phyloP scores from a whole-genome alignment of 768 basidiomycete species.

The Neoboletus magnificus region DNA sequence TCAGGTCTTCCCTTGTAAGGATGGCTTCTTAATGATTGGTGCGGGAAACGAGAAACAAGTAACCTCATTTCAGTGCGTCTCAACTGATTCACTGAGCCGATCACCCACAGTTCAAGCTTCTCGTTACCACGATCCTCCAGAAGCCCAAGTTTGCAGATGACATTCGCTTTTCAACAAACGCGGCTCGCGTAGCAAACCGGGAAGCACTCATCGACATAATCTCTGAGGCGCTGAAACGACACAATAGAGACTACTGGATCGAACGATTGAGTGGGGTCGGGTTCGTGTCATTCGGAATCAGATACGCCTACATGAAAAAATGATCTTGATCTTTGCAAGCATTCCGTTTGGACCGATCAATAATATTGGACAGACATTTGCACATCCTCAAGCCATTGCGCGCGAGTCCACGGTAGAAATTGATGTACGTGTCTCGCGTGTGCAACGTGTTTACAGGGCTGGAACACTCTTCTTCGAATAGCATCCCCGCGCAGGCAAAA shows the following conservation, averaged over 20 bases:
- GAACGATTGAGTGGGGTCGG: conserved; percentile 71
- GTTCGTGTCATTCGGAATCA: conserved; percentile 39
- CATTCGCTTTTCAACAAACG: conserved; percentile 68
- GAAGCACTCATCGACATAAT: conserved; percentile 67
- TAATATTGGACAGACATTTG: conserved; percentile 84
- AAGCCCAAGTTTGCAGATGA: conserved; percentile 58
- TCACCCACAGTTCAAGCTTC: conserved; percentile 57
- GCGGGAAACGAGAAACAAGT: conserved; percentile 90
- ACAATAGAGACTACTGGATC: conserved; percentile 72
- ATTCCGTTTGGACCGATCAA: conserved; percentile 92
- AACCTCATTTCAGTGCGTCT: conserved; percentile 1
- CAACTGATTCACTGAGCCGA: conserved; percentile 10
- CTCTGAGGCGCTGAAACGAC: conserved; percentile 51
- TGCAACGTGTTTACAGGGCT: conserved; percentile 24
- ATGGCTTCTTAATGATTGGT: conserved; percentile 91
- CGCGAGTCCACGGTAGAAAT: conserved; percentile 73
- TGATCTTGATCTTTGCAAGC: conserved; percentile 34
- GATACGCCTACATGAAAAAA: conserved; percentile 4
- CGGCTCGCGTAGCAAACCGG: conserved; percentile 73
- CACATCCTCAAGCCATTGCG: conserved; percentile 81
- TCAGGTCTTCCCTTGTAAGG: conserved; percentile 83
- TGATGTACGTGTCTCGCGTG: conserved; percentile 52
- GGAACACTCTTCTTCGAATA: conserved; percentile 24
- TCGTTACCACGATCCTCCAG: conserved; percentile 62
- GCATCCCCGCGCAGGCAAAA: conserved; percentile 72